These are phyloP conservation scores for Physaria fendleri DNA, from an alignment of 345 rosid species.

Conservation along the genomic window DNA sequence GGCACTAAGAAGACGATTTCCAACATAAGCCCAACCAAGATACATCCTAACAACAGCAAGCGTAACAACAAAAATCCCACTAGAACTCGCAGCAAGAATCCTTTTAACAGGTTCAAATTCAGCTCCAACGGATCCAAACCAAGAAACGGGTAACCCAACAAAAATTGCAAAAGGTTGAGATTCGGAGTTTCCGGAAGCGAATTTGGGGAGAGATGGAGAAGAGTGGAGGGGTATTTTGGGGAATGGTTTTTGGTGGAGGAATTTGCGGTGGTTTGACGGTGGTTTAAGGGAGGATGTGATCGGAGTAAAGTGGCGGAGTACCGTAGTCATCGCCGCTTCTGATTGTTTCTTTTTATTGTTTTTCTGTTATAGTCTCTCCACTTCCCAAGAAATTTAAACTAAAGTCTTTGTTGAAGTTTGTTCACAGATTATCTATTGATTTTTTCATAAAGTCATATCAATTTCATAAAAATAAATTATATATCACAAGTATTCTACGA, in stretches of 20 bases:
- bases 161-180: slow-evolving; percentile 52
- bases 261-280: slow-evolving; percentile 13
- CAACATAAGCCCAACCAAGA: slow-evolving; percentile 96
- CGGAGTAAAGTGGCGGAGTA: slow-evolving; percentile 24
- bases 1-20: slow-evolving; percentile 93
- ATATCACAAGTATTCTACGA: too few species aligned
- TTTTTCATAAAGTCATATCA: too few species aligned
- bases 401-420: too few species aligned
- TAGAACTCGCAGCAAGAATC: slow-evolving; percentile 52
- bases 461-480: too few species aligned
- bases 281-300: slow-evolving; percentile 24
- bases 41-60: slow-evolving; percentile 90
- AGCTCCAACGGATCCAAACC: slow-evolving; percentile 73
- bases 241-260: slow-evolving; percentile 8
- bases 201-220: slow-evolving; percentile 36
- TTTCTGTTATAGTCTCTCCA: too few species aligned
- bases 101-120: slow-evolving; percentile 55
- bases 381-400: too few species aligned
- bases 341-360: too few species aligned
- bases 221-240: slow-evolving; percentile 19
- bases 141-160: slow-evolving; percentile 71
- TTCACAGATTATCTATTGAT: too few species aligned
- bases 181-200: slow-evolving; percentile 46
- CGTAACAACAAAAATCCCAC: slow-evolving; percentile 76
- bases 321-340: background rate